Evolutionary conservation across 1,139 yeast species (phyloP).

Genomic region (Zhuliangozyma blackwelliae): DNA sequence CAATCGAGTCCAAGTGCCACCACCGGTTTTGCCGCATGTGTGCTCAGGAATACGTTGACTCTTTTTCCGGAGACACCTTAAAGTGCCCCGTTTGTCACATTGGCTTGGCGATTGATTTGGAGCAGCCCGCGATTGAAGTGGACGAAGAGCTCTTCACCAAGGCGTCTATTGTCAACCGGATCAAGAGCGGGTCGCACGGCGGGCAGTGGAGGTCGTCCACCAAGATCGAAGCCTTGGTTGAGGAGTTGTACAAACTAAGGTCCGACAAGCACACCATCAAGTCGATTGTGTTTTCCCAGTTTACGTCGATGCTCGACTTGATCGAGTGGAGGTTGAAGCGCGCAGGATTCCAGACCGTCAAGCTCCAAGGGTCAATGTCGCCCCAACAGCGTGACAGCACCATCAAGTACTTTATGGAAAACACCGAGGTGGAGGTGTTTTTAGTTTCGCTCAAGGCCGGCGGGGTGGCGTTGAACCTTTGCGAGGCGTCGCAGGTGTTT

Average conservation of each 20-base stretch:
- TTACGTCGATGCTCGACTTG: slow-evolving; percentile 91
- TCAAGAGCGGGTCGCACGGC: slow-evolving; percentile 67
- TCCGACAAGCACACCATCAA: slow-evolving; percentile 87
- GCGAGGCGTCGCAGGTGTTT: slow-evolving; percentile 96
- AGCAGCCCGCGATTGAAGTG: slow-evolving; percentile 82
- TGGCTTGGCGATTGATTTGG: slow-evolving; percentile 81
- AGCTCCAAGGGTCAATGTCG: slow-evolving; percentile 93
- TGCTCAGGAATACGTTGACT: slow-evolving; percentile 81
- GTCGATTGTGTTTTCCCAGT: slow-evolving; percentile 94
- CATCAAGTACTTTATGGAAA: slow-evolving; percentile 86
- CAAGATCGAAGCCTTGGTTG: slow-evolving; percentile 92
- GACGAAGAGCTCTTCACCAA: slow-evolving; percentile 62
- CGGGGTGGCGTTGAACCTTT: slow-evolving; percentile 92
- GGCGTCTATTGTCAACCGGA: slow-evolving; percentile 84
- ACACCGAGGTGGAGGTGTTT: slow-evolving; percentile 87
- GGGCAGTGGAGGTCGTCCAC: slow-evolving; percentile 91
- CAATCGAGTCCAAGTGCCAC: slow-evolving; percentile 89
- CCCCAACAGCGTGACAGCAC: slow-evolving; percentile 92
- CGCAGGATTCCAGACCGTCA: slow-evolving; percentile 92
- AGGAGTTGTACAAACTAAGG: slow-evolving; percentile 80
- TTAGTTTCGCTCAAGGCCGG: slow-evolving; percentile 95
- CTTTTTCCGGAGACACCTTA: slow-evolving; percentile 51
- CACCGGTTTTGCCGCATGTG: slow-evolving; percentile 92
- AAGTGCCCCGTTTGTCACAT: slow-evolving; percentile 97
- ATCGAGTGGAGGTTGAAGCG: slow-evolving; percentile 92